Evolutionary conservation across 108 stramenopile genomes (phyloP).

Genomic region (Pseudonitzschia delicatissima): DNA sequence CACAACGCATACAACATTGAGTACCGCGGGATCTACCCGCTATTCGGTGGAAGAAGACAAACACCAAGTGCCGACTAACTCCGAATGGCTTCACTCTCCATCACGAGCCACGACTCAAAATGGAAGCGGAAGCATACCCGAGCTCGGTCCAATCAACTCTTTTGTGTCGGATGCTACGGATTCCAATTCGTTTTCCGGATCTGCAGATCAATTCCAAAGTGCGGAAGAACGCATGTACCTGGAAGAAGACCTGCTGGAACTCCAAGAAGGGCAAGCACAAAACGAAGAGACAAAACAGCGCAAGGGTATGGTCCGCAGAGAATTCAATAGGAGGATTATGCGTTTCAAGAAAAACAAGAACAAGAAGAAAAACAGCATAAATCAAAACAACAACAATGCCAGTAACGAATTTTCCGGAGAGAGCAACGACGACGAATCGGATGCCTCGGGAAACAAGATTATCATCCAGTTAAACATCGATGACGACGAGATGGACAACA

Average conservation of each 20-base stretch:
- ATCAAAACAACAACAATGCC: background rate
- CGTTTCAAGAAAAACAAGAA: slow-evolving; percentile 12
- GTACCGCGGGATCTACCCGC: too few relatives aligned
- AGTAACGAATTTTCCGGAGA: background rate
- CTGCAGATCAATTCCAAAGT: background rate
- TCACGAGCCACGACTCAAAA: background rate
- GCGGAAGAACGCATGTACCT: background rate
- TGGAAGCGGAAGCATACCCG: background rate
- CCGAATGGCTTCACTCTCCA: background rate
- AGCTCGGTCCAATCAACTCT: background rate
- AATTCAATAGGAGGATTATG: background rate
- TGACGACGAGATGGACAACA: too few relatives aligned
- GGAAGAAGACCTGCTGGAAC: background rate
- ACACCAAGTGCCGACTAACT: background rate
- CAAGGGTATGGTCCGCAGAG: slow-evolving; percentile 7
- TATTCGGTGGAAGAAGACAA: background rate
- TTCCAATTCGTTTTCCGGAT: background rate
- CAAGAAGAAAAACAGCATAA: background rate
- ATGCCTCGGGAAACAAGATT: too few relatives aligned
- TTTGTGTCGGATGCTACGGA: background rate
- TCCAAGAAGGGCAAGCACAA: background rate
- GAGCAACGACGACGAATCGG: background rate
- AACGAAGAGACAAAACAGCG: background rate
- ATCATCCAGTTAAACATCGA: too few relatives aligned
- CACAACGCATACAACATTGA: background rate